Conservation (phyloP, 148 eudicot species). For the Vaccinium darrowii region DNA sequence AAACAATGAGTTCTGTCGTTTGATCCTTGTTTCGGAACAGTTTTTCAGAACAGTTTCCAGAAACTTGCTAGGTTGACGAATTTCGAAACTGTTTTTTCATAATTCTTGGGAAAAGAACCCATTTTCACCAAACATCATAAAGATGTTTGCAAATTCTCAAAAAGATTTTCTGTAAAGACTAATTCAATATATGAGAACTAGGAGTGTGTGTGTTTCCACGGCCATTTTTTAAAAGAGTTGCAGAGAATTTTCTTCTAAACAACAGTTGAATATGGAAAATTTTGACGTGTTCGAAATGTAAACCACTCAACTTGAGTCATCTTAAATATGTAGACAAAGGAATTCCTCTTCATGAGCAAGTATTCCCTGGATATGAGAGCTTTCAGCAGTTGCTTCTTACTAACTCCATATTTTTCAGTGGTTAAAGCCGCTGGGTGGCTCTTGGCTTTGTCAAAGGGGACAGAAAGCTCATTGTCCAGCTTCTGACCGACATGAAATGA, state of each 20-base stretch:
- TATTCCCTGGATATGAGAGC: conserved; percentile 21
- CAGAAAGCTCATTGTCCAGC: conserved; percentile 17
- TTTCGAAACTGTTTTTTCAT: neutral
- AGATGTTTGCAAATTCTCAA: neutral
- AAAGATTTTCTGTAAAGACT: no score
- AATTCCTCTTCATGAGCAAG: conserved; percentile 28
- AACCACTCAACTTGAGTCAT: conserved; percentile 14
- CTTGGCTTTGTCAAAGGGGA: conserved; percentile 26
- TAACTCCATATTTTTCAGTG: conserved; percentile 17
- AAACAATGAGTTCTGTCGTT: neutral
- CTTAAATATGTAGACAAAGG: conserved; percentile 26
- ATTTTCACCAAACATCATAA: no score
- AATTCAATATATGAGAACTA: neutral
- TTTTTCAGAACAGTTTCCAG: neutral
- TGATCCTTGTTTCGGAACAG: neutral
- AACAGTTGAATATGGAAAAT: neutral
- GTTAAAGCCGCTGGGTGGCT: conserved; percentile 30
- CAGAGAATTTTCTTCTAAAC: neutral
- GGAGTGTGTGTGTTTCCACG: neutral
- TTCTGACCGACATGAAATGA: conserved; percentile 16
- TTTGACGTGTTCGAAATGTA: neutral
- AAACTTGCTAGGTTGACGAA: neutral
- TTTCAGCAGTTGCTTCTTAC: conserved; percentile 18
- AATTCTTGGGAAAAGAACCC: neutral
- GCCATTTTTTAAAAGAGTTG: neutral